Evolutionary conservation across 225 moss, liverwort and hornwort genomes (phyloP).

Genomic region (Antitrichia curtipendula): DNA sequence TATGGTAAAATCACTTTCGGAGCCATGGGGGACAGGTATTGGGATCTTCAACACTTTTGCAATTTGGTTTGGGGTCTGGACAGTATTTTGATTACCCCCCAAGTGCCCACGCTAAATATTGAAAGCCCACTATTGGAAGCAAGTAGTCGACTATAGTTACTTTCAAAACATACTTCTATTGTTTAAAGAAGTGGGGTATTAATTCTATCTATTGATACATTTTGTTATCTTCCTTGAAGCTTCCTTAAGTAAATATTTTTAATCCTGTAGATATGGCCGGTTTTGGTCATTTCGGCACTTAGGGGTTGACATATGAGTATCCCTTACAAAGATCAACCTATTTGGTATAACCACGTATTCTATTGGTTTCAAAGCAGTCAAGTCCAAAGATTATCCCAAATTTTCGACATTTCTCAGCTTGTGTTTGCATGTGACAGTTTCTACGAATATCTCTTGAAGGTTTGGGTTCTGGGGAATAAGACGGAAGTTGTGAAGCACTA

Average conservation of each 20-base stretch:
- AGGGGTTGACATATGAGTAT: not conserved
- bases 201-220: not conserved
- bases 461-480: slow-evolving; percentile 85
- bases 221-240: not conserved
- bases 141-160: not conserved
- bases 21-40: slow-evolving; percentile 95
- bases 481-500: slow-evolving; percentile 92
- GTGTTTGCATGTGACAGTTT: slow-evolving; percentile 50
- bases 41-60: not conserved
- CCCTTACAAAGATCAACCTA: not conserved
- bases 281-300: not conserved
- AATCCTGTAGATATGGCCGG: not conserved
- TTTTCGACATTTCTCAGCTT: not conserved
- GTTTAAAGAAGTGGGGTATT: not conserved
- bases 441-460: slow-evolving; percentile 94
- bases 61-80: not conserved
- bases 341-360: not conserved
- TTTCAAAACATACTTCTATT: not conserved
- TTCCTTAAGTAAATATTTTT: not conserved
- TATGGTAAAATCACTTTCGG: slow-evolving; percentile 66
- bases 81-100: not conserved
- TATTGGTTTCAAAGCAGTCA: not conserved
- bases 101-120: not conserved
- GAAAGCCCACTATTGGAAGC: not conserved
- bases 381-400: not conserved